phyloP scores from a whole-genome alignment of 331 rosid species.

The Malus hybrid region DNA sequence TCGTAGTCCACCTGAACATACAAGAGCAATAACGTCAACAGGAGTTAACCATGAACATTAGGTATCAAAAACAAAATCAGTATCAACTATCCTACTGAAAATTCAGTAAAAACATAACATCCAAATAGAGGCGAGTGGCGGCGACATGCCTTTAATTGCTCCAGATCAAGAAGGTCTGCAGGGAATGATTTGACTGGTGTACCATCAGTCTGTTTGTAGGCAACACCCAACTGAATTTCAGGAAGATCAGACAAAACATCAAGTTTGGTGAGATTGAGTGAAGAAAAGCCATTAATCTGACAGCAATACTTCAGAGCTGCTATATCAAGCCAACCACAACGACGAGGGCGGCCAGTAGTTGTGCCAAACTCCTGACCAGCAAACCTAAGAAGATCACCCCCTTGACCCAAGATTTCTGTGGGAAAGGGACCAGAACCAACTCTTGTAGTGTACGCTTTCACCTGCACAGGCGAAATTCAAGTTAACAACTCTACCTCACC shows the following conservation, averaged over 20 bases:
- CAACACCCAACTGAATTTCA: no score
- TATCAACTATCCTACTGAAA: neutral
- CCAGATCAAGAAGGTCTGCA: constrained; percentile 70
- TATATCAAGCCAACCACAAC: no score
- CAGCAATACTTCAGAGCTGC: no score
- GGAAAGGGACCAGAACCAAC: constrained; percentile 99
- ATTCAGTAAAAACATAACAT: neutral
- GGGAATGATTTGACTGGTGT: constrained; percentile 69
- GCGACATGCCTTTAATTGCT: constrained; percentile 62
- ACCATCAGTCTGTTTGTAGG: constrained; percentile 33
- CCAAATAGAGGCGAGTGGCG: neutral
- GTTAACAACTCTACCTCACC: constrained; percentile 5
- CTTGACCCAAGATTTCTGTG: constrained; percentile 70
- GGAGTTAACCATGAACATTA: neutral
- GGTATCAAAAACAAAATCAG: neutral
- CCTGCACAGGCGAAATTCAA: constrained; percentile 44
- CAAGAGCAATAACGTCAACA: constrained; percentile 7
- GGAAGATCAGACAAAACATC: no score
- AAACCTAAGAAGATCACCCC: constrained; percentile 77
- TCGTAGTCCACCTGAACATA: constrained; percentile 77
- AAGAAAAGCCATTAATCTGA: no score
- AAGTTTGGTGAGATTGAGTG: no score
- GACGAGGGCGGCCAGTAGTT: no score
- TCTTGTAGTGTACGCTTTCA: constrained; percentile 91
- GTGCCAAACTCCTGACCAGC: constrained; percentile 53